Evolutionary conservation across 2,329 filamentous ascomycete species (phyloP), one percentile per base, ranked within the genome.

Genomic region (Sclerotinia nivalis): DNA sequence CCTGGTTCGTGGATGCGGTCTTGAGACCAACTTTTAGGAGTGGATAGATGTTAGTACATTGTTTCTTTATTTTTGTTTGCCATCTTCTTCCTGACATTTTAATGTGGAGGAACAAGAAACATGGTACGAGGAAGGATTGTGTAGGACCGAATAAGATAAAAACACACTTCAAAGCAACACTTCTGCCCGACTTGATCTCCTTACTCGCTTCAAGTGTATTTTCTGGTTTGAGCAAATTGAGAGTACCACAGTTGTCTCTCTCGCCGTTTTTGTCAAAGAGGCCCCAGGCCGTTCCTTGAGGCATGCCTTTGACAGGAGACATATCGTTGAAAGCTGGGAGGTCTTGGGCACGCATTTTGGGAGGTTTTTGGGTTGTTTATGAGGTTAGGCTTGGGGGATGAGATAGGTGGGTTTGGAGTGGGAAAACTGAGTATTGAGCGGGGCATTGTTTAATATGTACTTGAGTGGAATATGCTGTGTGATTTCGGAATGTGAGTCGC

Each of bases 141-240:
- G 13, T 25, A 5, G 34, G 6, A 43, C 40, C 40, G 3, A 20
- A 13, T 49, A 25, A n/a, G n/a, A 34, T 45, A 6, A 34, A 34
- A 31, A 49, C 65, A 47, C 66, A 74, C 72, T 75, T 74, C 37
- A 73, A 56, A 6, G 73, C 69, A 34, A 85, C 77, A 0, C 79
- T 80, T 4, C 80, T 71, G 12, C 83, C 83, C 9, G 80, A 76
- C 25, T 76, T 75, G 40, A 83, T 80, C 71, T 84, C 82, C 5
- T 77, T 74, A 28, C 79, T 78, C 6, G 82, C 83, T 37, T 75
- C 76, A 58, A 79, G 77, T 28, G 82, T 78, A 0, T 81, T 79
- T 6, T 81, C 80, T 0, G 80, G 79, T 0, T 82, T 84, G 28
- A 84, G 76, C 5, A 82, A 77, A 71, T 85, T 85, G 40, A 84